Evolutionary conservation across 176 grass and related monocot genomes (phyloP).

Genomic region (Chloris gayana): DNA sequence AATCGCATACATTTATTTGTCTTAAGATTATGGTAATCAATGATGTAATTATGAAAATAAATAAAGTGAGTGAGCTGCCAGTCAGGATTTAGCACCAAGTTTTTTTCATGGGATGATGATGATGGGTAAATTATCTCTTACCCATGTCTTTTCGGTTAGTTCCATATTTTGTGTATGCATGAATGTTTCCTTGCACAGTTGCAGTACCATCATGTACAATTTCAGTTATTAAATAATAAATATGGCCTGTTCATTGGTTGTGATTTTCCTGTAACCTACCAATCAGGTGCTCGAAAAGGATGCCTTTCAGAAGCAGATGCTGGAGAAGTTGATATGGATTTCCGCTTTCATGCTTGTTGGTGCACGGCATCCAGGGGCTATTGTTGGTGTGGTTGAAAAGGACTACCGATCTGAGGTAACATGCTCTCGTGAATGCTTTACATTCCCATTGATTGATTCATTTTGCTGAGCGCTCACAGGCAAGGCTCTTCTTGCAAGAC

Average conservation of each 20-base stretch:
- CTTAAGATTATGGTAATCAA: neutral
- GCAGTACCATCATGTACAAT: neutral
- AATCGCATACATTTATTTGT: neutral
- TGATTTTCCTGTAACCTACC: neutral
- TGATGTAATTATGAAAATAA: neutral
- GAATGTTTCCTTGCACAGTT: neutral
- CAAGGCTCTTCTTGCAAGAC: neutral
- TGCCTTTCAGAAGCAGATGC: conserved; percentile 93
- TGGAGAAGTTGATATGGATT: conserved; percentile 98
- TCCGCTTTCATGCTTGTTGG: conserved; percentile 97
- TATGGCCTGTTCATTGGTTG: neutral
- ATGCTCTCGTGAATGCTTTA: neutral
- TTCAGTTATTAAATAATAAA: neutral
- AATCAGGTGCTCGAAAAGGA: conserved; percentile 85
- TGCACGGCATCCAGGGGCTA: conserved; percentile 86
- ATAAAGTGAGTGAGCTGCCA: neutral
- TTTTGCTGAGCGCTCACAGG: neutral
- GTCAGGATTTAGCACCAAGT: neutral
- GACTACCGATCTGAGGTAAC: conserved; percentile 75
- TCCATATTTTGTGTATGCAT: neutral
- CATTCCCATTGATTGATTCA: neutral
- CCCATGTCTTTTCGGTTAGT: neutral
- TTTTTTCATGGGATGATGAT: neutral
- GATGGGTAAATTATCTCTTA: neutral
- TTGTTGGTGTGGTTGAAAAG: conserved; percentile 76